Base-by-base conservation (phyloP, 2,329 filamentous ascomycete genomes). In the Apiospora pterosperma region DNA sequence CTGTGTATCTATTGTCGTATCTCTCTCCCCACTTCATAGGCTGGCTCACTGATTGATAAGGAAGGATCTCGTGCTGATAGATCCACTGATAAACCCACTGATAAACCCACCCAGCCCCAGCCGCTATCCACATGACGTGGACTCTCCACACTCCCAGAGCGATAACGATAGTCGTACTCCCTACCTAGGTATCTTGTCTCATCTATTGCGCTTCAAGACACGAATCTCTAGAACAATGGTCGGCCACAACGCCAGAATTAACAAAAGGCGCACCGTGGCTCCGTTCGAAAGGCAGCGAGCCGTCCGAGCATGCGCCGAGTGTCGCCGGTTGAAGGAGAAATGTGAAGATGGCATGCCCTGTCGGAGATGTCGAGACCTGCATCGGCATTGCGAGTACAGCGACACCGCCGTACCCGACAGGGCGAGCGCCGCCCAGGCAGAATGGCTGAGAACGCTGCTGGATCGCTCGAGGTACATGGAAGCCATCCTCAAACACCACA, bases 301-400 rank as follows among this genome's bases (percentile, higher is more conserved):
- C 59, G 59, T 61, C 59, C 59, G 38, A 1, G 59, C 59, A 21
- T 44, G 59, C 23, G 59, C 59, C 6, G 59, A 61, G 23, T 86
- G 83, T 72, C 82, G 84, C 65, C 78, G 82, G 67, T 79, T 83
- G 64, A 86, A 86, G 70, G 84, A 86, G 72, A 85, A 85, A 74
- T 86, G 84, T 69, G 83, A 85, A 68, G 84, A 84, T 59, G 84
- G 83, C 61, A 77, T 84, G 21, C 84, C 84, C 2, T 86, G 84
- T 69, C 80, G 82, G 59, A 76, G 84, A 63, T 86, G 84, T 70
- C 76, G 80, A 64, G 82, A 81, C 65, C 80, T 85, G 68, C 80
- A 79, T 65, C 79, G 83, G 52, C 79, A 80, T 68, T 85, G 84
- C 72, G 77, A 81, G 65, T 85, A 85, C 67, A 77, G 76, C 25